Conservation (phyloP, 1,284 basidiomycete species). For the Xerocomus amazonicus region DNA sequence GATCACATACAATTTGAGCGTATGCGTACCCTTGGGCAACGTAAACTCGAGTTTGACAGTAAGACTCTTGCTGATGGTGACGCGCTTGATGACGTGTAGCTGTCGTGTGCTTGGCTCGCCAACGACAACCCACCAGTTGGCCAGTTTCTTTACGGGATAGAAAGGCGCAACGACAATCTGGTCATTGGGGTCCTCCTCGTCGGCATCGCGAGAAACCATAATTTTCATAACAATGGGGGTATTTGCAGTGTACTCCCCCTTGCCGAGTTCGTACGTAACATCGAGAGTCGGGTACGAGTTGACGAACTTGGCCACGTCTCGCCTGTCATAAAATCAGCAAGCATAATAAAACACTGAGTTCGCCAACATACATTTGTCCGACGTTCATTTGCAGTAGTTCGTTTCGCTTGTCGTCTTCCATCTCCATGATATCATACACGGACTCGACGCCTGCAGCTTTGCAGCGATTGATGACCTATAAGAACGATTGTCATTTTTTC, state of each 20-base stretch:
- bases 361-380: conserved; percentile 69
- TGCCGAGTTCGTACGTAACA: conserved; percentile 77
- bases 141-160: conserved; percentile 88
- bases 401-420: conserved; percentile 88
- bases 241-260: conserved; percentile 81
- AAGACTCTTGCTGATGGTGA: conserved; percentile 81
- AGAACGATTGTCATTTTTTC: conserved; percentile 4
- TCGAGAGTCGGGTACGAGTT: conserved; percentile 95
- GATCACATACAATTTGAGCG: conserved; percentile 87
- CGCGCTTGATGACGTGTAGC: conserved; percentile 91
- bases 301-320: conserved; percentile 88
- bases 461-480: conserved; percentile 79
- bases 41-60: conserved; percentile 87
- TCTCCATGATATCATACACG: conserved; percentile 95
- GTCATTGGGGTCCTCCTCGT: conserved; percentile 80
- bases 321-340: conserved; percentile 43
- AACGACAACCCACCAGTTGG: conserved; percentile 97
- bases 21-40: conserved; percentile 78
- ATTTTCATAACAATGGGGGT: conserved; percentile 83
- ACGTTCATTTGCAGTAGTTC: conserved; percentile 83
- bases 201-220: conserved; percentile 76
- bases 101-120: conserved; percentile 75
- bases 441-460: conserved; percentile 77
- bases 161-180: conserved; percentile 87
- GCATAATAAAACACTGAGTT: neutral